phyloP scores from a whole-genome alignment of 495 filamentous ascomycete genomes.

The Neurospora sp. region DNA sequence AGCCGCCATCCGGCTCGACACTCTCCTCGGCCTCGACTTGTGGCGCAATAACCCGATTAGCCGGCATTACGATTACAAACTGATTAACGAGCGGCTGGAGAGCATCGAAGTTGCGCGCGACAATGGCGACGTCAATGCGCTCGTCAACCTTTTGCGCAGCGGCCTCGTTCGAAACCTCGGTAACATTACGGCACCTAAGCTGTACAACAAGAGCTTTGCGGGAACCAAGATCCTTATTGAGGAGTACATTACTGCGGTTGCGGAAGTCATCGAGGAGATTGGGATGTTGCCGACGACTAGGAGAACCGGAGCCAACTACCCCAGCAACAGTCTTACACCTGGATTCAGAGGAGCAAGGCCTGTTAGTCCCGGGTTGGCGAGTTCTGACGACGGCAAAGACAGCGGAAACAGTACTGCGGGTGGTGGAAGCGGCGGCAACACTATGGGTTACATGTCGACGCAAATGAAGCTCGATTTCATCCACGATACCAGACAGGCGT shows the following conservation, averaged over 20 bases:
- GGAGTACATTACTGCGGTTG: constrained; percentile 79
- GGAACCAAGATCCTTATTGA: constrained; percentile 88
- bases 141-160: constrained; percentile 72
- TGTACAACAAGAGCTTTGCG: constrained; percentile 78
- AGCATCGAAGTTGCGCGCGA: constrained; percentile 66
- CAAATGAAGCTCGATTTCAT: constrained; percentile 82
- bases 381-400: constrained; percentile 4
- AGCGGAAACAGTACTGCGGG: background rate
- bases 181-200: constrained; percentile 73
- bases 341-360: background rate
- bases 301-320: constrained; percentile 2
- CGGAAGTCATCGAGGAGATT: constrained; percentile 68
- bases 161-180: constrained; percentile 86
- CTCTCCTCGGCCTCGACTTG: constrained; percentile 63
- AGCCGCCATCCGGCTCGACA: constrained; percentile 69
- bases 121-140: constrained; percentile 58
- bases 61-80: constrained; percentile 77
- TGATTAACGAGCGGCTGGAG: constrained; percentile 69
- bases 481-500: constrained; percentile 83
- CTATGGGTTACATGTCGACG: constrained; percentile 43
- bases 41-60: constrained; percentile 79
- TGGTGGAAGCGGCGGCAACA: constrained; percentile 1
- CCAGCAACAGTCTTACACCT: background rate
- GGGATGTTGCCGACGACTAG: constrained; percentile 52
- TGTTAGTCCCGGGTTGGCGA: background rate